A percentile compares a stretch with the other conserved stretches of the same genome.
Conservation (phyloP, 305 asterid genomes). For the Ajuga reptans region DNA sequence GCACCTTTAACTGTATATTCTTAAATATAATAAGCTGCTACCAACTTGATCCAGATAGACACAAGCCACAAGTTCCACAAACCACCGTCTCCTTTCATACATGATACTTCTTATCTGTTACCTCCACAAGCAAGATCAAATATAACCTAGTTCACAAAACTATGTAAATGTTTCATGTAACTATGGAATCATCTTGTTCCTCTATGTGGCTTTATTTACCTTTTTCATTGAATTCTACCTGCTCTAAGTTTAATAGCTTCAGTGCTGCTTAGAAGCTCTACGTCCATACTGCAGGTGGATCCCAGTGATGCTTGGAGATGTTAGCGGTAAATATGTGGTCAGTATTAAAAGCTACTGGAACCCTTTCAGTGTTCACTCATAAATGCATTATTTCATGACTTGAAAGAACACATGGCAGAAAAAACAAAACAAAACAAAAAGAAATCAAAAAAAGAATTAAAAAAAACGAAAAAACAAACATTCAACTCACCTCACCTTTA, state of each 20-base stretch:
- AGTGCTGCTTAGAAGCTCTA: background rate
- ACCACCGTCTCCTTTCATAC: constrained; percentile 2
- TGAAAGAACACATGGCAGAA: constrained; percentile 7
- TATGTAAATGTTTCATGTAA: background rate
- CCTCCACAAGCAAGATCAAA: background rate
- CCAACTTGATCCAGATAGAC: constrained; percentile 3
- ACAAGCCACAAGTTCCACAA: background rate
- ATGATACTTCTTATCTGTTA: background rate
- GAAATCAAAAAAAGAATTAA: too few species aligned
- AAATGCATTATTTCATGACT: constrained; percentile 8
- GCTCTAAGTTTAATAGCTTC: background rate
- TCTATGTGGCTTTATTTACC: background rate
- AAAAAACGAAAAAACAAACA: too few species aligned
- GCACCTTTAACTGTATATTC: background rate
- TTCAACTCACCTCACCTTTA: constrained; percentile 76
- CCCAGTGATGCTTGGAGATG: constrained; percentile 1
- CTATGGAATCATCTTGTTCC: background rate
- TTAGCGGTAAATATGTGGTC: background rate
- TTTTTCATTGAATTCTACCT: background rate
- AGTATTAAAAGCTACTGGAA: background rate
- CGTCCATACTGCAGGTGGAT: background rate
- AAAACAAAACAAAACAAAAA: constrained; percentile 13
- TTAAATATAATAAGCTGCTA: background rate
- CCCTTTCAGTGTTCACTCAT: background rate
- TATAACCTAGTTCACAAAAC: background rate